Evolutionary conservation across 1,284 basidiomycete species (phyloP), one percentile per base, ranked within the genome.

Genomic region (Cryptococcus sp.): DNA sequence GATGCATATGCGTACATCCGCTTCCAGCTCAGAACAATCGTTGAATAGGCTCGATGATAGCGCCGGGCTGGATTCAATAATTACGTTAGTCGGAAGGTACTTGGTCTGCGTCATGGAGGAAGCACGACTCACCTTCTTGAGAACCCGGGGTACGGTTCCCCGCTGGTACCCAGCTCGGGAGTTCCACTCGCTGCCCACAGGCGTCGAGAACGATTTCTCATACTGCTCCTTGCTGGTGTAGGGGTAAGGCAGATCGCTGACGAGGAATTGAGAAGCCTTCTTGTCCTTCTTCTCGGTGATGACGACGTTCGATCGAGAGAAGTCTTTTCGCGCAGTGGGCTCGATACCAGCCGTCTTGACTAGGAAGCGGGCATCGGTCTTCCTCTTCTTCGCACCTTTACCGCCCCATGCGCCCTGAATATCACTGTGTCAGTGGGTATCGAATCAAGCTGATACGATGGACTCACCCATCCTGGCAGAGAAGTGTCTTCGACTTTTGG

Each of bases 251-350:
- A 99, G 78, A 75, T 96, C 92, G 75, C 89, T 90, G 55, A 92
- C 85, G 58, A 88, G 82, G 77, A 93, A 98, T 78, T 91, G 90
- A 13, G 86, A 81, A 1, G 91, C 91, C 77, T 97, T 97, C 81
- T 93, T 93, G 81, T 98, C 93, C 56, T 87, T 85, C 73, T 88
- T 89, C 79, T 99, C 93, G 1, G 90, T 91, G 70, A 99, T 91
- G 80, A 99, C 96, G 66, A 99, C 86, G 75, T 96, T 87, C 8
- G 85, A 82, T 73, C 92, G 90, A 53, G 83, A 82, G 61, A 88
- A 88, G 79, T 99, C 96, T 47, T 89, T 88, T 50, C 96, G 89
- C 52, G 86, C 80, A 5, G 81, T 81, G 0, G 89, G 87, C 61
- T 88, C 87, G 55, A 97, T 81, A 8, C 95, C 94, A 0, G 89